Percentiles rank a stretch among this genome's conserved stretches.
Evolutionary conservation across 768 basidiomycete genomes (phyloP).

Genomic region (Leccinum variicolor): DNA sequence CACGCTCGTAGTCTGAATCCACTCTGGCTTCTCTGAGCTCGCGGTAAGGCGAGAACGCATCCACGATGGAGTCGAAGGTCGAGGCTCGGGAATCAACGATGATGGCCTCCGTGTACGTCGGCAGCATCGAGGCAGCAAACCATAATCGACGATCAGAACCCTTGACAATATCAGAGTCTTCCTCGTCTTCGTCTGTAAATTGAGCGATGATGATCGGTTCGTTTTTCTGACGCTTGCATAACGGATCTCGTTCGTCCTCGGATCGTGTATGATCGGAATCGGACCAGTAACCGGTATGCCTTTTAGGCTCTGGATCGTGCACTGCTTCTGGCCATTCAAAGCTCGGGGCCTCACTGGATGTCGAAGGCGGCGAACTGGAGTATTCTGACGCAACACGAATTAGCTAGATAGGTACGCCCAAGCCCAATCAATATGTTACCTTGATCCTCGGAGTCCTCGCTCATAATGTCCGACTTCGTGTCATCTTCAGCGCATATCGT

Average conservation of each 20-base stretch:
- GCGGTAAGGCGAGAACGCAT: constrained; percentile 53
- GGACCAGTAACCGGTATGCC: constrained; percentile 22
- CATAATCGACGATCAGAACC: constrained; percentile 18
- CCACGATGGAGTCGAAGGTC: constrained; percentile 38
- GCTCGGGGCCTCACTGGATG: constrained; percentile 2
- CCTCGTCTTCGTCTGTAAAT: constrained; percentile 13
- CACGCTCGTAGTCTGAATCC: constrained; percentile 48
- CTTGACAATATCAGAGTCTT: constrained; percentile 2
- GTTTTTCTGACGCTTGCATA: constrained; percentile 8
- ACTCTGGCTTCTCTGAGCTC: constrained; percentile 42
- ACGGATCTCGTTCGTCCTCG: constrained; percentile 20
- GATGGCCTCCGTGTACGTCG: constrained; percentile 43
- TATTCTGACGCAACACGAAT: not conserved
- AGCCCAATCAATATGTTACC: not conserved
- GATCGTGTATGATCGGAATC: constrained; percentile 16
- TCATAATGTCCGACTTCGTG: not conserved
- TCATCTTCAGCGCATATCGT: not conserved
- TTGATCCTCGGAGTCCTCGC: constrained; percentile 9
- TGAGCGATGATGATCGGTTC: constrained; percentile 19
- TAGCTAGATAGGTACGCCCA: not conserved
- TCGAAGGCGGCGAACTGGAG: constrained; percentile 10
- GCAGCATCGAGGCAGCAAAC: constrained; percentile 38
- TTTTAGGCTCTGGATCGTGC: constrained; percentile 4
- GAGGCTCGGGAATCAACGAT: constrained; percentile 25
- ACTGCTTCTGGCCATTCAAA: constrained; percentile 14